Percentiles rank a stretch among this genome's conserved stretches.
Evolutionary conservation across 2,329 filamentous ascomycete genomes (phyloP).

Genomic region (Geosmithia morbida): DNA sequence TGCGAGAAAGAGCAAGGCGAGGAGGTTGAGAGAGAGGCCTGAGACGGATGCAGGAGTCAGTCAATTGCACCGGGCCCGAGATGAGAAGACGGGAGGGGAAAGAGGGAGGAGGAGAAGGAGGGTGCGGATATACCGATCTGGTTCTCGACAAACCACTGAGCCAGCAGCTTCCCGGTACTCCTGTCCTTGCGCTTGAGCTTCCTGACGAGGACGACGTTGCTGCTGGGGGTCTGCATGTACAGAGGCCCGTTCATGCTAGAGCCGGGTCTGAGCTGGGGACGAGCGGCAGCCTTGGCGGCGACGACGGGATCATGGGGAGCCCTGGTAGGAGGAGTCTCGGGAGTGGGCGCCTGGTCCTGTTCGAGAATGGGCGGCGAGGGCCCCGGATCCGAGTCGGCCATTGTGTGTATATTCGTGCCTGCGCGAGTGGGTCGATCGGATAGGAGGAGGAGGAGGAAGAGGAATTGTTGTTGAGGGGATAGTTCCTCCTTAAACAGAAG

Average conservation of each 20-base stretch:
- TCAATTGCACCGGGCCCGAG: background rate
- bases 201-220: slow-evolving; percentile 38
- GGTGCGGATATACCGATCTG: slow-evolving; percentile 52
- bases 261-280: slow-evolving; percentile 14
- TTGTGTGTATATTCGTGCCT: slow-evolving; percentile 2
- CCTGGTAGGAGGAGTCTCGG: slow-evolving; percentile 2
- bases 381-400: slow-evolving; percentile 8
- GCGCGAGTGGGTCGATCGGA: background rate
- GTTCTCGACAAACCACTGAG: slow-evolving; percentile 61
- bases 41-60: slow-evolving; percentile 1
- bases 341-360: background rate
- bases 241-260: slow-evolving; percentile 38
- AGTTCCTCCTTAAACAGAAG: too few relatives aligned
- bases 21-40: slow-evolving; percentile 73
- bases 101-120: background rate
- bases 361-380: slow-evolving; percentile 10
- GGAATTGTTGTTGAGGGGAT: too few relatives aligned
- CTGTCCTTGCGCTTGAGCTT: slow-evolving; percentile 48
- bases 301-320: slow-evolving; percentile 5
- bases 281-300: slow-evolving; percentile 8
- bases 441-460: background rate
- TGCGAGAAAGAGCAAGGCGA: slow-evolving; percentile 68
- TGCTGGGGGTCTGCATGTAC: slow-evolving; percentile 38
- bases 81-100: background rate
- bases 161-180: slow-evolving; percentile 43